Evolutionary conservation across 768 basidiomycete species (phyloP).

Genomic region (Tremella yokohamensis): DNA sequence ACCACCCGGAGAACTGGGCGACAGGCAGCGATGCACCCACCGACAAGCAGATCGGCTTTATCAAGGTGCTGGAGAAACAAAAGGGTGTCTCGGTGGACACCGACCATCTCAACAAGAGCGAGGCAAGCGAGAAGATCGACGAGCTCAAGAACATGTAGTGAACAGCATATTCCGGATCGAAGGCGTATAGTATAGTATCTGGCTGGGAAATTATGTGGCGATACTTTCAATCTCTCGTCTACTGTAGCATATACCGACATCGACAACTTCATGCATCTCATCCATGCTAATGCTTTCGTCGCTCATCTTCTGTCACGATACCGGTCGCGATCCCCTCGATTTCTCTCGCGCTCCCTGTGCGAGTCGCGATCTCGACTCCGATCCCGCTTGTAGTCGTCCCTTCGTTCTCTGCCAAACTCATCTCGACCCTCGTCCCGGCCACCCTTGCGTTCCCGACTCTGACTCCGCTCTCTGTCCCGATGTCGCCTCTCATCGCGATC

Average conservation of each 20-base stretch:
- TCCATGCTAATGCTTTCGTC: neutral
- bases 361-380: slow-evolving; percentile 28
- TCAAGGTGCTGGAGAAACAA: slow-evolving; percentile 49
- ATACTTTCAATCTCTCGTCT: neutral
- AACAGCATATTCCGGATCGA: neutral
- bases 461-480: slow-evolving; percentile 47
- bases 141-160: slow-evolving; percentile 34
- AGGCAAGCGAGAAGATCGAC: slow-evolving; percentile 49
- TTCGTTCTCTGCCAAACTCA: slow-evolving; percentile 31
- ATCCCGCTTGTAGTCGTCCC: slow-evolving; percentile 54
- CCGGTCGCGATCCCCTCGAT: neutral
- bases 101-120: slow-evolving; percentile 39
- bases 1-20: slow-evolving; percentile 50
- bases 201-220: neutral
- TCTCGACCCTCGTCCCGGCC: slow-evolving; percentile 57
- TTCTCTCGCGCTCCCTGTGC: slow-evolving; percentile 29
- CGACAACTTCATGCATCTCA: neutral
- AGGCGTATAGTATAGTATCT: neutral
- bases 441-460: slow-evolving; percentile 55
- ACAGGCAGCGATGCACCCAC: slow-evolving; percentile 51
- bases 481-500: slow-evolving; percentile 21
- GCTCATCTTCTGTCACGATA: too few relatives aligned
- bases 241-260: neutral
- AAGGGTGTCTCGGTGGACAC: slow-evolving; percentile 31
- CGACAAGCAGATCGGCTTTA: slow-evolving; percentile 48